Percentiles rank a stretch among this genome's conserved stretches.
Conservation (phyloP, 2,329 filamentous ascomycete genomes). For the Clarireedia hainanense region DNA sequence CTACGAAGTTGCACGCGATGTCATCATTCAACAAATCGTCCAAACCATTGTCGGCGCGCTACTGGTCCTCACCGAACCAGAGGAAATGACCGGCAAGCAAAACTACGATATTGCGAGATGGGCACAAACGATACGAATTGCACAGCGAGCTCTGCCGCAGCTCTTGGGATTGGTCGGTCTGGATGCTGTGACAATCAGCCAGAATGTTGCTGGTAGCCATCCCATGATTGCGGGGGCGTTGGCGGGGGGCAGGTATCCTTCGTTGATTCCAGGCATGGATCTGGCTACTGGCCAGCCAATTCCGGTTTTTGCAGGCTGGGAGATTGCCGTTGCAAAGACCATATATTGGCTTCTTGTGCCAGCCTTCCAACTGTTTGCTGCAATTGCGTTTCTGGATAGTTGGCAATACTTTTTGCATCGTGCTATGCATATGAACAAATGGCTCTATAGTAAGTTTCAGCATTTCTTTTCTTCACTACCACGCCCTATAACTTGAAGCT, state of each 20-base stretch:
- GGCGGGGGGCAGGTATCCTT: slow-evolving; percentile 74
- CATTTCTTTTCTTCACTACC: neutral
- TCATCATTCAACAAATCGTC: slow-evolving; percentile 84
- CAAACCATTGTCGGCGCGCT: slow-evolving; percentile 66
- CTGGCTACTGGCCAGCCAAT: slow-evolving; percentile 43
- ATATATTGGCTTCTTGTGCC: slow-evolving; percentile 79
- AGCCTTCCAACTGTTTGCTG: slow-evolving; percentile 66
- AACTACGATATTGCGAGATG: slow-evolving; percentile 84
- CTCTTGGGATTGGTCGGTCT: slow-evolving; percentile 66
- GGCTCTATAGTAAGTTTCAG: slow-evolving; percentile 74
- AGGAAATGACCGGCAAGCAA: slow-evolving; percentile 68
- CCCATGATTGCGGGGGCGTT: slow-evolving; percentile 69
- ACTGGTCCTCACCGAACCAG: slow-evolving; percentile 64
- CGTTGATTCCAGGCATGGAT: slow-evolving; percentile 52
- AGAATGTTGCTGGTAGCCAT: slow-evolving; percentile 63
- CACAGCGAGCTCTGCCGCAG: slow-evolving; percentile 69
- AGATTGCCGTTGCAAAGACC: slow-evolving; percentile 62
- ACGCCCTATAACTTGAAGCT: neutral
- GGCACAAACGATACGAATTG: slow-evolving; percentile 73
- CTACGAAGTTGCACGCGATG: slow-evolving; percentile 82
- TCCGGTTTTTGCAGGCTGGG: slow-evolving; percentile 78
- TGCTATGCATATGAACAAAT: slow-evolving; percentile 94
- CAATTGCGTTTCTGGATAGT: slow-evolving; percentile 74
- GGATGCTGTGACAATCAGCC: slow-evolving; percentile 66
- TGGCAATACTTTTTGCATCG: slow-evolving; percentile 99